Evolutionary conservation across 2,329 filamentous ascomycete species (phyloP), one percentile per base, ranked within the genome.

Genomic region (Pseudopyricularia javanii): DNA sequence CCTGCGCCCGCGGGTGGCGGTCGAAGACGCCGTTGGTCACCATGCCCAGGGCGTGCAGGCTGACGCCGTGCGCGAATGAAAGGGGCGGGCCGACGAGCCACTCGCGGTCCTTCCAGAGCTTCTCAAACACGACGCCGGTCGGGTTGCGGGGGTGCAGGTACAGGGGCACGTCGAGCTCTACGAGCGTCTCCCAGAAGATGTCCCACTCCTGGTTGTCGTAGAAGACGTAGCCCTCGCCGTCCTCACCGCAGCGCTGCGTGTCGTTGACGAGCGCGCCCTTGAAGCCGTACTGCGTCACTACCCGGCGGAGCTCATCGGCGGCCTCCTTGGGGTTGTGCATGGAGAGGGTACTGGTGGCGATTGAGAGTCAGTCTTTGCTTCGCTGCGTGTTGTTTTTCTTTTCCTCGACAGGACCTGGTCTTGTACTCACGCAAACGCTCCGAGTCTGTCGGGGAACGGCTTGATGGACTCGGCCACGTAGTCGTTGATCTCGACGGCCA

Each of bases 91-190:
- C 57, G 15, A 51, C 54, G 43, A 61, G 55, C 57, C 57, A 60
- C 8, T 53, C 55, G 43, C 59, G 37, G 26, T 51, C 58, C 48
- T 57, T 57, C 58, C 58, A 60, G 53, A 62, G 59, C 43, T 58
- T 55, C 24, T 61, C 56, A 20, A 51, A 54, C 22, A 56, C 53
- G 17, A 69, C 70, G 7, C 78, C 79, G 0, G 75, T 77, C 1
- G 81, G 78, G 57, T 75, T 74, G 49, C 75, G 69, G 0, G 80
- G 82, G 62, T 85, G 82, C 1, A 85, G 69, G 59, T 85, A 85
- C 49, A 85, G 71, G 0, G 81, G 80, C 0, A 83, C 80, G 54
- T 83, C 77, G 0, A 85, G 73, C 45, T 82, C 76, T 1, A 70
- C 71, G 8, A 75, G 71, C 0, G 73, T 74, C 12, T 70, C 60